phyloP scores from a whole-genome alignment of 805 yeast genomes.

The Saturnispora hagleri region DNA sequence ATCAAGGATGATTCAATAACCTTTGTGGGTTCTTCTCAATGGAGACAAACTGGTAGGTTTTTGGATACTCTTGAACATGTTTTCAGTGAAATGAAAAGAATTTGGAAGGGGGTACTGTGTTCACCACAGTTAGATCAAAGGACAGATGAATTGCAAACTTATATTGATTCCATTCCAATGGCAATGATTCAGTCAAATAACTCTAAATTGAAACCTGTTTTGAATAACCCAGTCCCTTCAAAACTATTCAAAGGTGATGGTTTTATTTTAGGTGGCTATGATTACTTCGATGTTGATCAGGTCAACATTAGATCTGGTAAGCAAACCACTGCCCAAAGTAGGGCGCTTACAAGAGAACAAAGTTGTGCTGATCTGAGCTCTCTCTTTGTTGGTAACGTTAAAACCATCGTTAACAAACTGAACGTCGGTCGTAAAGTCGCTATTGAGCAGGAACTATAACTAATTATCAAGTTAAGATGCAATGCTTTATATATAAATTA shows the following conservation, averaged over 20 bases:
- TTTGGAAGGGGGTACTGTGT: constrained; percentile 23
- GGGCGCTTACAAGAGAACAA: constrained; percentile 21
- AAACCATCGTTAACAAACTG: constrained; percentile 4
- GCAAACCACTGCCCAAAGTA: constrained; percentile 22
- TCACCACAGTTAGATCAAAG: constrained; percentile 11
- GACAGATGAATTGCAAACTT: constrained; percentile 19
- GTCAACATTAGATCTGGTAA: constrained; percentile 37
- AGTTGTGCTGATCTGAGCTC: constrained; percentile 11
- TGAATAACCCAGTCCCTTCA: neutral
- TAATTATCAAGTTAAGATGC: neutral
- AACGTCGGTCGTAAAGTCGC: constrained; percentile 20
- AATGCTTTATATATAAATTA: neutral
- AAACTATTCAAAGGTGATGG: constrained; percentile 14
- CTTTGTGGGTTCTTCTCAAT: constrained; percentile 47
- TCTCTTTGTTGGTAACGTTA: constrained; percentile 8
- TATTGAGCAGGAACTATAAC: constrained; percentile 18
- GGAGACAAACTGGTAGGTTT: constrained; percentile 50
- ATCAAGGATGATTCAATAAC: constrained; percentile 43
- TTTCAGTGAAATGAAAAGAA: constrained; percentile 35
- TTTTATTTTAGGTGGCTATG: constrained; percentile 47
- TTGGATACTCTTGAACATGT: constrained; percentile 44
- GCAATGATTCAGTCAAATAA: constrained; percentile 25
- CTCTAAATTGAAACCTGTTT: constrained; percentile 12
- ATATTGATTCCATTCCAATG: constrained; percentile 27
- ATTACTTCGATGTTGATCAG: constrained; percentile 51